Base-by-base conservation (phyloP, 192 early-diverging fungal genomes). In the Lobulomyces angularis region DNA sequence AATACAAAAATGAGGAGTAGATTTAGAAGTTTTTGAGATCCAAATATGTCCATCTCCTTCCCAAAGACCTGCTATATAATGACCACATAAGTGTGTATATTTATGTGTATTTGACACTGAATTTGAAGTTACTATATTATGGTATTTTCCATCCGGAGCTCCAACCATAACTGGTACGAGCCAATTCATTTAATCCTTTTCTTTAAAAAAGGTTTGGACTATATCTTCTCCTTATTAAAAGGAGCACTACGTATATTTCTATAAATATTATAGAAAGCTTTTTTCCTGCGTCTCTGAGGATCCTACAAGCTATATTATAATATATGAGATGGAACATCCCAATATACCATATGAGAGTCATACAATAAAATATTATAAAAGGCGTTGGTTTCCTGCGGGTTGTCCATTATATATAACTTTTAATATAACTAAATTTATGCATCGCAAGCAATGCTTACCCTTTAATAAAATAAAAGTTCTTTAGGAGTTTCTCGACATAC, bases 131-230 rank as follows among this genome's bases (percentile, higher is more conserved):
- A 37, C 21, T 37, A 8, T 20, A 37, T 25, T 37, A 8, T 8
- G 21, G 26, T 37, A 20, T 25, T 37, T 43, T n/a, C n/a, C n/a
- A 57, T 55, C 53, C 14, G 53, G 32, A 27, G 53, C 53, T 46
- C 53, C 53, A 25, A 55, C 33, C 53, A 55, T 55, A 48, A 55
- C 53, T 57, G 53, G 53, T 16, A 57, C 21, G 14, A 55, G 28
- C 53, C 53, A 55, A 27, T 44, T 61, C 55, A 40, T 21, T 48
- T 33, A 56, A 56, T 21, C 54, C 42, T 21, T 45, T 48, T 26
- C 24, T 60, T 53, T 28, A 56, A 14, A 49, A 53, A 48, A 39
- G 53, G 53, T 53, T 45, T 55, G 43, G 43, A 43, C 43, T 43
- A 43, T 41, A 43, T 43, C 43, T 8, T 43, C 43, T 41, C 41